Percentiles rank a stretch among this genome's conserved stretches.
phyloP scores from a whole-genome alignment of 306 rosid genomes.

The Myrica gale region DNA sequence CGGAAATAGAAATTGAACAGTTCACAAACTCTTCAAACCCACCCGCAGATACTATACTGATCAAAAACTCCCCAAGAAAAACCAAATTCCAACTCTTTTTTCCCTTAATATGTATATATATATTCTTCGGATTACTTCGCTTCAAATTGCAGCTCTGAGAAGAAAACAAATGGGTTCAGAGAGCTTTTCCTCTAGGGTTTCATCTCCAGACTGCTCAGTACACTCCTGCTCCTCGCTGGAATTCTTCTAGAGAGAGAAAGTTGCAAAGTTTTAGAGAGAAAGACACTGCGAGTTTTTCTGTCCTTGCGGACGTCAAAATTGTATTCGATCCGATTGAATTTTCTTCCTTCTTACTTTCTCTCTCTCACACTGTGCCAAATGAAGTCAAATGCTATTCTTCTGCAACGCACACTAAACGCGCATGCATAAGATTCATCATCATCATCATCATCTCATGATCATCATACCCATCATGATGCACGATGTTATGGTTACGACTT shows the following conservation, averaged over 20 bases:
- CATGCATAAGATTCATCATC: slow-evolving; percentile 28
- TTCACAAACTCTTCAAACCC: slow-evolving; percentile 8
- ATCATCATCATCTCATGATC: slow-evolving; percentile 9
- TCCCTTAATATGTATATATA: background rate
- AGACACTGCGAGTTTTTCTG: slow-evolving; percentile 23
- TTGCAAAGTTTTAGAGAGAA: slow-evolving; percentile 49
- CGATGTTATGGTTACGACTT: slow-evolving; percentile 1
- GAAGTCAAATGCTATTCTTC: slow-evolving; percentile 76
- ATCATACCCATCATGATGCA: slow-evolving; percentile 14
- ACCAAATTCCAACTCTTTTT: slow-evolving; percentile 22
- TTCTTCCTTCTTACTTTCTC: slow-evolving; percentile 51
- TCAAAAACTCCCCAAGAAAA: slow-evolving; percentile 23
- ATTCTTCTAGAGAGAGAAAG: slow-evolving; percentile 26
- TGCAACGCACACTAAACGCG: slow-evolving; percentile 8
- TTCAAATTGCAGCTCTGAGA: slow-evolving; percentile 19
- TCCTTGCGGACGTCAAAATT: slow-evolving; percentile 93
- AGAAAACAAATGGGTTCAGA: slow-evolving; percentile 5
- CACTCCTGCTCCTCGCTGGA: slow-evolving; percentile 40
- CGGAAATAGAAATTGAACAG: slow-evolving; percentile 40
- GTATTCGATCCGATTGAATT: slow-evolving; percentile 87
- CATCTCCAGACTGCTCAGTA: slow-evolving; percentile 28
- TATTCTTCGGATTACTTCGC: slow-evolving; percentile 2
- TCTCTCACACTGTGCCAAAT: slow-evolving; percentile 26
- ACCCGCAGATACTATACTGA: slow-evolving; percentile 24
- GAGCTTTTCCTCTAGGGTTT: slow-evolving; percentile 52